phyloP scores from a whole-genome alignment of 2,329 filamentous ascomycete species.

The Cyphellophora attinorum region DNA sequence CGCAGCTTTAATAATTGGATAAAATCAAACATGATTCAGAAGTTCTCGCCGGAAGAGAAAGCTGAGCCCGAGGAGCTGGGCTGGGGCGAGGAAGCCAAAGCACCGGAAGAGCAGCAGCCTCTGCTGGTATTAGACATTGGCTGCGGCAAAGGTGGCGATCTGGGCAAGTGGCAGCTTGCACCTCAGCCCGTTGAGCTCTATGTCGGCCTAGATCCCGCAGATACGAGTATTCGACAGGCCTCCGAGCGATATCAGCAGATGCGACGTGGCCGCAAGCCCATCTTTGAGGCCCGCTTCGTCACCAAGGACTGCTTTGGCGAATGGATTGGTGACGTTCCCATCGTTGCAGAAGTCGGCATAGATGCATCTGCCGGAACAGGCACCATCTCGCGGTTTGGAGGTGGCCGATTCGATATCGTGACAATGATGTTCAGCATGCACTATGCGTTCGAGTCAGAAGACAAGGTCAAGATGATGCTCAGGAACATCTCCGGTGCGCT shows the following conservation, averaged over 20 bases:
- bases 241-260: constrained; percentile 72
- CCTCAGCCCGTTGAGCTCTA: constrained; percentile 88
- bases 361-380: constrained; percentile 56
- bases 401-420: constrained; percentile 86
- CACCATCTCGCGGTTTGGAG: constrained; percentile 53
- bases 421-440: constrained; percentile 99
- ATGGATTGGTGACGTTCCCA: constrained; percentile 68
- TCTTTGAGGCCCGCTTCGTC: constrained; percentile 81
- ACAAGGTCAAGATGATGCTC: constrained; percentile 84
- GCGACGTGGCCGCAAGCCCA: constrained; percentile 47
- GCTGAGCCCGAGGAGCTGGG: constrained; percentile 35
- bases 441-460: constrained; percentile 91
- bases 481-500: constrained; percentile 81
- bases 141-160: constrained; percentile 90
- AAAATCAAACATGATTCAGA: constrained; percentile 94
- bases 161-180: constrained; percentile 92
- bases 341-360: constrained; percentile 80
- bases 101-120: constrained; percentile 29
- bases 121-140: constrained; percentile 86
- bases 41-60: constrained; percentile 76
- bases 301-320: constrained; percentile 90
- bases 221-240: constrained; percentile 85
- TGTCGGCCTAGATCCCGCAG: constrained; percentile 85
- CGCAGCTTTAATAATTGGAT: constrained; percentile 98
- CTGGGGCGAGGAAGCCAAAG: constrained; percentile 31